Evolutionary conservation across 768 basidiomycete species (phyloP).

Genomic region (Lentinus tigrinus): DNA sequence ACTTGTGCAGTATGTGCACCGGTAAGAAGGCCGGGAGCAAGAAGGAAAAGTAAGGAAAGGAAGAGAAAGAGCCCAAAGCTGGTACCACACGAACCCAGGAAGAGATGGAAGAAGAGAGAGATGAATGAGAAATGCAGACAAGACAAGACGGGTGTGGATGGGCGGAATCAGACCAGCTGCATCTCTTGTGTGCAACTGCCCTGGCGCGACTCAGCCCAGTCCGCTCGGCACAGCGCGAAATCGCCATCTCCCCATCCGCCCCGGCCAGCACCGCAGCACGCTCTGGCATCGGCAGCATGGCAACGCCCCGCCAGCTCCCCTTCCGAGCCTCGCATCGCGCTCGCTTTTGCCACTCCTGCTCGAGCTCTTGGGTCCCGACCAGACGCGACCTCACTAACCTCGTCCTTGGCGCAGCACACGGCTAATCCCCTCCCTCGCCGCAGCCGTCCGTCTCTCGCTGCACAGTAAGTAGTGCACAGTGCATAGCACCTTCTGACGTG

Average conservation of each 20-base stretch:
- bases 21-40: constrained; percentile 22
- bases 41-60: constrained; percentile 28
- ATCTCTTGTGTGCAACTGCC: neutral
- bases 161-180: constrained; percentile 9
- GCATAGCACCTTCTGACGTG: neutral
- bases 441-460: too few species aligned
- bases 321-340: constrained; percentile 11
- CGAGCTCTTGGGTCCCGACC: constrained; percentile 1
- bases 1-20: constrained; percentile 19
- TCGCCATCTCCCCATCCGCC: constrained; percentile 6
- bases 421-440: neutral
- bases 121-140: neutral
- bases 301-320: neutral
- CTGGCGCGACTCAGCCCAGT: neutral
- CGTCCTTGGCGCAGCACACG: neutral
- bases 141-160: constrained; percentile 22
- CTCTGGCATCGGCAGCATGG: constrained; percentile 1
- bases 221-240: neutral
- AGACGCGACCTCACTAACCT: neutral
- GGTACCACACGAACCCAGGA: constrained; percentile 21
- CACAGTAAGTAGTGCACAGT: too few species aligned
- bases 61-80: constrained; percentile 33
- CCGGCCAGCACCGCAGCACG: neutral
- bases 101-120: constrained; percentile 9
- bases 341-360: neutral